These are phyloP conservation scores for Sclerotinia sclerotiorum DNA, from an alignment of 2,329 filamentous ascomycete genomes.

Conservation along the genomic window DNA sequence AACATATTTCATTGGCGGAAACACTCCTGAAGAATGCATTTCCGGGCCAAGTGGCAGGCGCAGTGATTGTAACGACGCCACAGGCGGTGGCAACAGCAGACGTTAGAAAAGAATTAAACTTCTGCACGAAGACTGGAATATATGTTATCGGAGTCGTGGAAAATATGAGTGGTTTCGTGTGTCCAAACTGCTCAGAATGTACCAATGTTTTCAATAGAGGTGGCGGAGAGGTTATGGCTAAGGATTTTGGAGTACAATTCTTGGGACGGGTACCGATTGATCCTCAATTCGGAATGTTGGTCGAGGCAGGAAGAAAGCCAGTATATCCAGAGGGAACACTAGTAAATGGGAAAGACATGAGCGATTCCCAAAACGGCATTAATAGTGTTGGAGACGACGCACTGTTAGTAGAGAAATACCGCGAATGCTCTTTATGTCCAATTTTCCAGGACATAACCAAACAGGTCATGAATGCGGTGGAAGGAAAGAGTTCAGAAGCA, in stretches of 20 bases:
- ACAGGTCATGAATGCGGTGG: constrained; percentile 46
- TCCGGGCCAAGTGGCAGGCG: constrained; percentile 73
- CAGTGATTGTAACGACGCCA: constrained; percentile 93
- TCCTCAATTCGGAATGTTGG: constrained; percentile 81
- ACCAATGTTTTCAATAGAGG: constrained; percentile 92
- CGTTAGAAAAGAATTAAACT: constrained; percentile 82
- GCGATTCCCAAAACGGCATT: constrained; percentile 37
- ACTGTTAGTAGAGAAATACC: constrained; percentile 69
- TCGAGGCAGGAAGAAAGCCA: constrained; percentile 70
- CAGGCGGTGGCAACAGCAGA: constrained; percentile 93
- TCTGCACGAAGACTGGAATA: constrained; percentile 79
- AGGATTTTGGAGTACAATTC: constrained; percentile 80
- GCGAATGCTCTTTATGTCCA: constrained; percentile 66
- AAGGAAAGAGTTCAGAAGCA: constrained; percentile 21
- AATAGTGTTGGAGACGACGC: constrained; percentile 40
- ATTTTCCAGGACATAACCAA: constrained; percentile 66
- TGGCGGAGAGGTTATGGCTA: constrained; percentile 84
- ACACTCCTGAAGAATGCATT: constrained; percentile 67
- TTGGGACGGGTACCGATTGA: constrained; percentile 89
- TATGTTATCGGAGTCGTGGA: constrained; percentile 90
- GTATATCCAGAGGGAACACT: constrained; percentile 68
- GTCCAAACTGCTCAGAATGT: constrained; percentile 76
- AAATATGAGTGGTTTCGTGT: constrained; percentile 95
- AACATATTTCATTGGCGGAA: constrained; percentile 93
- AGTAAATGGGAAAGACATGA: constrained; percentile 57